A percentile compares a stretch with the other conserved stretches of the same genome.
phyloP scores from a whole-genome alignment of 2,329 filamentous ascomycete species.

The Aulographum hederae region DNA sequence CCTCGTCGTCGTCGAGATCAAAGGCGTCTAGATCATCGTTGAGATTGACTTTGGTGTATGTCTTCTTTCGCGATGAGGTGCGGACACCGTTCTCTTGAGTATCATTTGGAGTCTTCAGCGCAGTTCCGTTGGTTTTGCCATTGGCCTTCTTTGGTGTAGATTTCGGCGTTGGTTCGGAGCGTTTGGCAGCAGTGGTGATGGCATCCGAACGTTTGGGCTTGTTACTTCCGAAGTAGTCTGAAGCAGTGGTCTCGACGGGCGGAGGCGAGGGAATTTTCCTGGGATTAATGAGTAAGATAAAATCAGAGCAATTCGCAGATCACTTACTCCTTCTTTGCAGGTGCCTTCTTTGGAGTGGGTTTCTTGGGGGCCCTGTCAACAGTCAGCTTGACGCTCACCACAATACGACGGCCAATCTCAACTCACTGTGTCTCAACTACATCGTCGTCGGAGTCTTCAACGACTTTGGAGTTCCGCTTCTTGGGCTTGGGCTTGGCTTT shows the following conservation, averaged over 20 bases:
- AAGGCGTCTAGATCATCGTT: slow-evolving; percentile 45
- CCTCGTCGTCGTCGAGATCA: slow-evolving; percentile 31
- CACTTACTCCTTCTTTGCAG: slow-evolving; percentile 31
- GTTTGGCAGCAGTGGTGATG: slow-evolving; percentile 16
- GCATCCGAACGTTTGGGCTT: slow-evolving; percentile 31
- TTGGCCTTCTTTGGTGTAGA: slow-evolving; percentile 8
- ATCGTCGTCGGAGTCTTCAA: slow-evolving; percentile 70
- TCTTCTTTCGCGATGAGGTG: slow-evolving; percentile 21
- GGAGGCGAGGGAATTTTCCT: slow-evolving; percentile 30
- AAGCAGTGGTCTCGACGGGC: slow-evolving; percentile 40
- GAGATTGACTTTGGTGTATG: slow-evolving; percentile 13
- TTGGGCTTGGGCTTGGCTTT: slow-evolving; percentile 10
- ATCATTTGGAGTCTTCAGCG: slow-evolving; percentile 5
- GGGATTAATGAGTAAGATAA: background rate
- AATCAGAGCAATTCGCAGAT: slow-evolving; percentile 1
- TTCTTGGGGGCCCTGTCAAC: slow-evolving; percentile 14
- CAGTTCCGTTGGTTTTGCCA: slow-evolving; percentile 5
- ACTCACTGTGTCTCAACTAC: slow-evolving; percentile 16
- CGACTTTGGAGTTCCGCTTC: slow-evolving; percentile 30
- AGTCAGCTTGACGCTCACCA: slow-evolving; percentile 8
- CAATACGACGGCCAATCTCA: background rate
- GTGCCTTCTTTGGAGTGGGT: slow-evolving; percentile 35
- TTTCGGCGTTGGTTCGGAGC: slow-evolving; percentile 4
- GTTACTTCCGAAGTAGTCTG: slow-evolving; percentile 43
- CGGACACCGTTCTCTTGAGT: slow-evolving; percentile 17